Evolutionary conservation across 78 protist genomes (phyloP).

Genomic region (Monosiga brevicollis): DNA sequence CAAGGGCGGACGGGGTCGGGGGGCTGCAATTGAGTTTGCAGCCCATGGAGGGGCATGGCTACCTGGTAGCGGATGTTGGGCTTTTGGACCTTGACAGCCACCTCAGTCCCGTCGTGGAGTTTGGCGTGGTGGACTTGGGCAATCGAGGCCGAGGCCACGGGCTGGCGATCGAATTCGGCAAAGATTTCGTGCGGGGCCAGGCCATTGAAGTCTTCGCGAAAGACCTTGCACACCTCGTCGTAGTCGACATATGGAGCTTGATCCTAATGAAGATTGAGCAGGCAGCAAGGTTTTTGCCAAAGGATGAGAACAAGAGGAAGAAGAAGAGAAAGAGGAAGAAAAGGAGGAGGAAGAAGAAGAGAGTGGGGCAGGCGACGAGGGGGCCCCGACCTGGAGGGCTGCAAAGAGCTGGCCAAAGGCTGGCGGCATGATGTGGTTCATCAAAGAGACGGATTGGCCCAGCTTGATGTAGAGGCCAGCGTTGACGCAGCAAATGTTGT

Average conservation of each 20-base stretch:
- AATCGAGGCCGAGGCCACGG: slow-evolving; percentile 41
- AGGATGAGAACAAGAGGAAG: too few species aligned
- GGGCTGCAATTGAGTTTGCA: too few species aligned
- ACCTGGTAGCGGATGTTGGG: too few species aligned
- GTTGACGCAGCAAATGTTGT: not conserved
- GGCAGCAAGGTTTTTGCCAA: too few species aligned
- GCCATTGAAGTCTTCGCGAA: not conserved
- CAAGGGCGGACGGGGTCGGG: not conserved
- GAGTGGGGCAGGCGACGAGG: too few species aligned
- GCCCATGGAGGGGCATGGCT: too few species aligned
- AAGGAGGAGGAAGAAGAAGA: too few species aligned
- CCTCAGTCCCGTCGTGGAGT: slow-evolving; percentile 1
- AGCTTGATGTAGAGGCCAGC: not conserved
- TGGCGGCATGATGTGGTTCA: not conserved
- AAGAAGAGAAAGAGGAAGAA: too few species aligned
- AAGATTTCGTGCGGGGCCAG: slow-evolving; percentile 2
- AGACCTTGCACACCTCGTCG: not conserved
- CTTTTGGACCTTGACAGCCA: too few species aligned
- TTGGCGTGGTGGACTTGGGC: slow-evolving; percentile 40
- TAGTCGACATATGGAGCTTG: not conserved
- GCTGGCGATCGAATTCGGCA: slow-evolving; percentile 8
- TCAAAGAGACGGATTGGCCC: not conserved
- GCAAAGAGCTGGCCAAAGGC: not conserved
- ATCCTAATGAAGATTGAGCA: too few species aligned
- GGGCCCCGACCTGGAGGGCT: not conserved